Percentiles rank a stretch among this genome's conserved stretches.
These are phyloP conservation scores for Pseudogymnoascus destructans DNA, from an alignment of 2,329 filamentous ascomycete genomes.

Conservation along the genomic window DNA sequence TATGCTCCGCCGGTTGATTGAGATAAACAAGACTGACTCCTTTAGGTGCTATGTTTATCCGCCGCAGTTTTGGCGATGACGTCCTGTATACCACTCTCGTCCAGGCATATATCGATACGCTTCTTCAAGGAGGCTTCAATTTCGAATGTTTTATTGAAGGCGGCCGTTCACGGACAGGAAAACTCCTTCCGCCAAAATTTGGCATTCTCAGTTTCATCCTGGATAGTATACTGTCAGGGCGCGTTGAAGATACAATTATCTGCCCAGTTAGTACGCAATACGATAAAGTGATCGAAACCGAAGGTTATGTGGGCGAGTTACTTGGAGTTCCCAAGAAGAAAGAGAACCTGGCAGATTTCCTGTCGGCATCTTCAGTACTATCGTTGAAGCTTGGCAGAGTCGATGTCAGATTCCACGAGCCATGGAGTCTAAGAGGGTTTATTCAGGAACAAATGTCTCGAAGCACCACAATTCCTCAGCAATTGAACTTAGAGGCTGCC, in stretches of 20 bases:
- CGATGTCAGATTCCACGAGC: constrained; percentile 90
- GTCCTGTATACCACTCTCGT: constrained; percentile 84
- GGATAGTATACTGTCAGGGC: constrained; percentile 76
- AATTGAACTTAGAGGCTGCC: constrained; percentile 34
- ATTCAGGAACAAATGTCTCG: constrained; percentile 61
- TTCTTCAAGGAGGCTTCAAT: constrained; percentile 84
- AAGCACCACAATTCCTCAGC: constrained; percentile 37
- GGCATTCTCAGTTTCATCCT: constrained; percentile 86
- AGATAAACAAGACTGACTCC: constrained; percentile 7
- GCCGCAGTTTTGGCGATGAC: constrained; percentile 84
- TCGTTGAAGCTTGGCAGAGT: constrained; percentile 82
- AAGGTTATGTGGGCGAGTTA: constrained; percentile 89
- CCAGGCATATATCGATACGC: constrained; percentile 86
- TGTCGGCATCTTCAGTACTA: constrained; percentile 75
- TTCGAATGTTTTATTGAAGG: constrained; percentile 98
- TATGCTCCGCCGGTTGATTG: background rate
- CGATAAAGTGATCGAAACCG: constrained; percentile 96
- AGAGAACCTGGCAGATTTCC: constrained; percentile 79
- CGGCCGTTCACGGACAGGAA: constrained; percentile 82
- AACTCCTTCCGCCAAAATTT: constrained; percentile 87
- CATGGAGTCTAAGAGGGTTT: constrained; percentile 80
- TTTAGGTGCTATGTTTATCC: constrained; percentile 80
- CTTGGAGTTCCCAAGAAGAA: constrained; percentile 91
- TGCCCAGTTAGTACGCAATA: constrained; percentile 96
- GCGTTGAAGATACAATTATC: constrained; percentile 81